Conservation (phyloP, 2,329 filamentous ascomycete species). For the Ophiocordyceps australis region DNA sequence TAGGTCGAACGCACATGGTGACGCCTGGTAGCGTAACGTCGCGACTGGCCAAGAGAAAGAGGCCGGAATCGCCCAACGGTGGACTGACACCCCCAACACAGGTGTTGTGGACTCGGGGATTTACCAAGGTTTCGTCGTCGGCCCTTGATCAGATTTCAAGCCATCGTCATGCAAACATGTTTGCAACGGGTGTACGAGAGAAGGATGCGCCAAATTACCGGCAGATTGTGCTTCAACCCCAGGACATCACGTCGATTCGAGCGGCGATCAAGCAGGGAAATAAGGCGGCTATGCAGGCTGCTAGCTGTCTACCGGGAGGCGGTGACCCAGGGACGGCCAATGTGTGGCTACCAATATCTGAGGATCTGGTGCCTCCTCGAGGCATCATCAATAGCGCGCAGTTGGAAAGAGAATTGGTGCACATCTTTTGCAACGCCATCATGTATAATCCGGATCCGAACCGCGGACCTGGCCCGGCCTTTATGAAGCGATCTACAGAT, state of each 20-base stretch:
- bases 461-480: conserved; percentile 46
- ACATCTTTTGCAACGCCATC: conserved; percentile 95
- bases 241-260: conserved; percentile 63
- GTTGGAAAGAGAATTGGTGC: conserved; percentile 79
- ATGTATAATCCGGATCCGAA: conserved; percentile 91
- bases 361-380: conserved; percentile 68
- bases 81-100: conserved; percentile 40
- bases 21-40: conserved; percentile 19
- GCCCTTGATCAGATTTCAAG: conserved; percentile 61
- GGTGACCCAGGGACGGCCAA: conserved; percentile 36
- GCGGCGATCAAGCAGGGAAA: conserved; percentile 58
- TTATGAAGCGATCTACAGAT: conserved; percentile 26
- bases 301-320: conserved; percentile 39
- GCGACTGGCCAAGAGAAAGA: conserved; percentile 34
- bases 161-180: conserved; percentile 65
- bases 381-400: conserved; percentile 88
- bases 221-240: conserved; percentile 54
- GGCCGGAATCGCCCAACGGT: conserved; percentile 29
- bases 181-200: conserved; percentile 57
- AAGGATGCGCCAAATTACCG: conserved; percentile 61
- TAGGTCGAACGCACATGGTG: conserved; percentile 16
- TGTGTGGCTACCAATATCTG: conserved; percentile 49
- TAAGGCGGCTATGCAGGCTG: conserved; percentile 41
- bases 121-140: conserved; percentile 53
- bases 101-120: conserved; percentile 58